Conservation (phyloP, 2,329 filamentous ascomycete genomes). For the Phyllosticta citrichinensis region DNA sequence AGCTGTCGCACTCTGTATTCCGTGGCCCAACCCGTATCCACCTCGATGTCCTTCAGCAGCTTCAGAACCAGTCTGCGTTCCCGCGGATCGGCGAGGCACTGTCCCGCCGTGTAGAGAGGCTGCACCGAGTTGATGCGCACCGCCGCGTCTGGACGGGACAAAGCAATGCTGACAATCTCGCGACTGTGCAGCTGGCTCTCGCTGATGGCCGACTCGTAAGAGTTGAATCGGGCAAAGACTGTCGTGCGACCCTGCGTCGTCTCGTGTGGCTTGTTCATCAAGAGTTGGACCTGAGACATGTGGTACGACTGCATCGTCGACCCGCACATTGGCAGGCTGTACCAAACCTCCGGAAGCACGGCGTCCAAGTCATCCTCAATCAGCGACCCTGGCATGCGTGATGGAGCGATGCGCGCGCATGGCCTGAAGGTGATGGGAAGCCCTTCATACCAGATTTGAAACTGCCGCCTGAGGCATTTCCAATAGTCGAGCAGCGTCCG, state of each 20-base stretch:
- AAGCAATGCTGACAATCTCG: constrained; percentile 52
- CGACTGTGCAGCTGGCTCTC: constrained; percentile 48
- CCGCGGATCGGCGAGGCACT: constrained; percentile 44
- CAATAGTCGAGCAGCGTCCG: constrained; percentile 43
- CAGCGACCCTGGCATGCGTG: constrained; percentile 17
- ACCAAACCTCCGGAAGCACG: constrained; percentile 51
- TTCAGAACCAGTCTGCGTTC: constrained; percentile 47
- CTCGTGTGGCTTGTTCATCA: constrained; percentile 51
- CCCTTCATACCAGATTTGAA: constrained; percentile 49
- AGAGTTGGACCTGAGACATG: constrained; percentile 51
- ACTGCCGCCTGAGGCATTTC: constrained; percentile 45
- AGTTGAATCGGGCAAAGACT: constrained; percentile 44
- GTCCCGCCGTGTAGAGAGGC: constrained; percentile 51
- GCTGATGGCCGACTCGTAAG: constrained; percentile 47
- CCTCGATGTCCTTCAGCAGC: constrained; percentile 48
- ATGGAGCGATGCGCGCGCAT: constrained; percentile 39
- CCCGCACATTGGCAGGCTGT: constrained; percentile 52
- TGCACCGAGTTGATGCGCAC: constrained; percentile 50
- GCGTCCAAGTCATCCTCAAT: constrained; percentile 22
- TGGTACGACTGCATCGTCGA: constrained; percentile 58
- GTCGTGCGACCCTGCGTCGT: constrained; percentile 43
- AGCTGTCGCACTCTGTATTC: constrained; percentile 50
- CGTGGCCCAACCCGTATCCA: constrained; percentile 55
- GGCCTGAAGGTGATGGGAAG: constrained; percentile 51
- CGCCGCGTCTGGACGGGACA: constrained; percentile 45